These are phyloP conservation scores for Zangia roseola DNA, from an alignment of 768 basidiomycete species.

Conservation along the genomic window DNA sequence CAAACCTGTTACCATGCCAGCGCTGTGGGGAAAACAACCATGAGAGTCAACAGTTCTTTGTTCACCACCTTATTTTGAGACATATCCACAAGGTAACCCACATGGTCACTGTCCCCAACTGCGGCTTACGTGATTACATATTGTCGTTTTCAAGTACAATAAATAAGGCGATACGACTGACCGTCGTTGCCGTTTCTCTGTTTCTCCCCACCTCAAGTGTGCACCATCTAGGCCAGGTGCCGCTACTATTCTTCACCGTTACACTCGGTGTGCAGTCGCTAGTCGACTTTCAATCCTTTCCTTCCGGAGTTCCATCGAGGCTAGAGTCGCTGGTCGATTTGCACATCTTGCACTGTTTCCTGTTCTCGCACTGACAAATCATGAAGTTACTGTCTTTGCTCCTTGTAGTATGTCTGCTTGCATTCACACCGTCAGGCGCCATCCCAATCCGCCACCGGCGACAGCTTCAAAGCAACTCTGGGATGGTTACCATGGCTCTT, in stretches of 20 bases:
- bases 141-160: background rate
- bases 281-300: conserved; percentile 11
- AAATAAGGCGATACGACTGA: conserved; percentile 8
- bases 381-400: conserved; percentile 58
- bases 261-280: conserved; percentile 11
- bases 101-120: too few species aligned
- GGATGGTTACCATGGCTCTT: conserved; percentile 43
- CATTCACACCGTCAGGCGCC: conserved; percentile 36
- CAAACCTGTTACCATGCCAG: conserved; percentile 16
- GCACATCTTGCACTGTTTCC: background rate
- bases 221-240: conserved; percentile 20
- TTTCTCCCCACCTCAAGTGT: background rate
- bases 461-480: conserved; percentile 14
- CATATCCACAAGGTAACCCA: conserved; percentile 24
- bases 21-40: background rate
- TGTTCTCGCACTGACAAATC: conserved; percentile 7
- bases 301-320: background rate
- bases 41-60: conserved; percentile 4
- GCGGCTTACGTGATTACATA: conserved; percentile 15
- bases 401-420: conserved; percentile 52
- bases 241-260: conserved; percentile 9
- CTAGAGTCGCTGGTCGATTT: conserved; percentile 15
- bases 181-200: background rate
- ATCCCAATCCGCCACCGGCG: conserved; percentile 19
- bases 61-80: background rate